These are phyloP conservation scores for Sporothrix humicola DNA, from an alignment of 2,329 filamentous ascomycete species.

Conservation along the genomic window DNA sequence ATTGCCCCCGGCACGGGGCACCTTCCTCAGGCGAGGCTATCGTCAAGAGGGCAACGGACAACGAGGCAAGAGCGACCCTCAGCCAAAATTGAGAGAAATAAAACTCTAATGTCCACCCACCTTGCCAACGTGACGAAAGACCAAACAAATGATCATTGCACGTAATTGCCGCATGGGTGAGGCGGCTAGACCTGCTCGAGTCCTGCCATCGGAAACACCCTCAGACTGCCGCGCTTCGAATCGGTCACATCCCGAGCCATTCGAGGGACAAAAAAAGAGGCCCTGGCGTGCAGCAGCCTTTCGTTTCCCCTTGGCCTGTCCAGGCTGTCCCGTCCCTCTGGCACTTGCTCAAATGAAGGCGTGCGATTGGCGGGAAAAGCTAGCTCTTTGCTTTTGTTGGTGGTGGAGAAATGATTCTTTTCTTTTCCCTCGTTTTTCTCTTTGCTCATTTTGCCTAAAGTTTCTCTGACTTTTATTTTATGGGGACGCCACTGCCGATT, in stretches of 20 bases:
- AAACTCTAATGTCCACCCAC: constrained; percentile 3
- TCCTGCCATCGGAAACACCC: constrained; percentile 19
- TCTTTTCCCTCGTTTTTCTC: neutral
- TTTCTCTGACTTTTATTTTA: neutral
- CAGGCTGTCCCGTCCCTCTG: constrained; percentile 10
- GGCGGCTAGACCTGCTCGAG: neutral
- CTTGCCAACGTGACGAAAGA: neutral
- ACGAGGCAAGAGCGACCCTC: neutral
- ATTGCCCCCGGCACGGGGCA: neutral
- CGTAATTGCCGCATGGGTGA: constrained; percentile 9
- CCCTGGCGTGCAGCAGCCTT: constrained; percentile 5
- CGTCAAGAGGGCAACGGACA: neutral
- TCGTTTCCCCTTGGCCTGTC: neutral
- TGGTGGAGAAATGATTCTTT: neutral
- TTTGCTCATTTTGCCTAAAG: neutral
- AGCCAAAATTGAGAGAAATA: neutral
- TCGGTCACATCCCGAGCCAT: constrained; percentile 11
- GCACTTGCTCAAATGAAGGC: constrained; percentile 26
- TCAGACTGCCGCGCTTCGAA: constrained; percentile 3
- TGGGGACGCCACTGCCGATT: constrained; percentile 19
- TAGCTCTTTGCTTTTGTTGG: neutral
- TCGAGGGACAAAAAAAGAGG: neutral
- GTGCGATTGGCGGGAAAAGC: constrained; percentile 29
- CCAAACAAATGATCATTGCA: neutral
- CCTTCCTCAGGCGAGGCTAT: neutral